Percentiles rank a stretch among this genome's conserved stretches.
Conservation (phyloP, 2,329 filamentous ascomycete genomes). For the Fusarium begoniae region DNA sequence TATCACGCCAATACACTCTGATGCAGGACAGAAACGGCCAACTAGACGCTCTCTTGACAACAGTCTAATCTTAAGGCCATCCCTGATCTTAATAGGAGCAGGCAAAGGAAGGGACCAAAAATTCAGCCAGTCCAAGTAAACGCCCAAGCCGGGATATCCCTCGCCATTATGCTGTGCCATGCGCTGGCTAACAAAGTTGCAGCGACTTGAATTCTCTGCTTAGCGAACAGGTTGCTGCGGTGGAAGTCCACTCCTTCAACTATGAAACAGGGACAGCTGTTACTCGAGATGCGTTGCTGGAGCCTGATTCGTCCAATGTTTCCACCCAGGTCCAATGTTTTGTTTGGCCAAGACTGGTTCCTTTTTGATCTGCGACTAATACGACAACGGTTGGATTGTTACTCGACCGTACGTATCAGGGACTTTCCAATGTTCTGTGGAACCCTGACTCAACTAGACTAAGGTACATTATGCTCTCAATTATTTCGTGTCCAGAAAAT, state of each 20-base stretch:
- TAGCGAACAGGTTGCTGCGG: constrained; percentile 1
- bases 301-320: constrained; percentile 32
- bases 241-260: background rate
- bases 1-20: constrained; percentile 7
- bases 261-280: constrained; percentile 32
- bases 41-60: background rate
- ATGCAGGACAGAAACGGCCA: constrained; percentile 7
- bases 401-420: background rate
- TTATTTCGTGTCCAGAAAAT: constrained; percentile 20
- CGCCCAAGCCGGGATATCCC: constrained; percentile 13
- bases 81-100: background rate
- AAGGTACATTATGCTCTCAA: background rate
- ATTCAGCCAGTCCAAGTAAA: constrained; percentile 33
- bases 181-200: constrained; percentile 13
- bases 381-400: constrained; percentile 5
- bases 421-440: constrained; percentile 18
- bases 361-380: constrained; percentile 8
- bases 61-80: constrained; percentile 9
- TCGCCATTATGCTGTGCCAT: constrained; percentile 25
- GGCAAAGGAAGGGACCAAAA: background rate
- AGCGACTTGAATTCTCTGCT: constrained; percentile 7
- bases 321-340: constrained; percentile 22
- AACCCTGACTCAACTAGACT: constrained; percentile 15
- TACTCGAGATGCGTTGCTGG: constrained; percentile 11
- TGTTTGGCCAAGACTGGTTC: constrained; percentile 2